phyloP scores from a whole-genome alignment of 495 filamentous ascomycete genomes.

The Pseudoneurospora amorphoporcata region DNA sequence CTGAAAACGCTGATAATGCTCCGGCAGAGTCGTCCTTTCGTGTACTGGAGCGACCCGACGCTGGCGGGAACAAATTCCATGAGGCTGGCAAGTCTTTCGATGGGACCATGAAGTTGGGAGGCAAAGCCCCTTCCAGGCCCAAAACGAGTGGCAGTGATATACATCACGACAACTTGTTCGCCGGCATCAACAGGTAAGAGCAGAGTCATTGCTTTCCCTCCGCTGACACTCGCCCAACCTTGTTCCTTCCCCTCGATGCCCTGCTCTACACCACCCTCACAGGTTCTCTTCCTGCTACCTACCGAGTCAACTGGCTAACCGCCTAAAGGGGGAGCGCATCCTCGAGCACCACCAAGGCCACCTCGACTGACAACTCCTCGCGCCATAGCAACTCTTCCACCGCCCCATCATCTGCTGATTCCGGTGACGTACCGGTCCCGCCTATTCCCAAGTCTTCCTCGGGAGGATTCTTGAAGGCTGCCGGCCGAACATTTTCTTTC shows the following conservation, averaged over 20 bases:
- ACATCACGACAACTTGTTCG: conserved; percentile 47
- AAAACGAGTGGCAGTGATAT: conserved; percentile 21
- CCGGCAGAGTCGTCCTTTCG: conserved; percentile 36
- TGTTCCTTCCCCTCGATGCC: neutral
- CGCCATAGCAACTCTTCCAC: conserved; percentile 66
- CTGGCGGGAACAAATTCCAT: conserved; percentile 6
- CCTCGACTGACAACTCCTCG: conserved; percentile 54
- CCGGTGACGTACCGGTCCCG: conserved; percentile 48
- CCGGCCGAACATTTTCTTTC: conserved; percentile 68
- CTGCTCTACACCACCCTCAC: neutral
- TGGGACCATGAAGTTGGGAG: conserved; percentile 23
- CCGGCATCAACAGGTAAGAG: conserved; percentile 41
- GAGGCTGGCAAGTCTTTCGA: conserved; percentile 31
- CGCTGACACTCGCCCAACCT: neutral
- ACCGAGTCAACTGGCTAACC: conserved; percentile 11
- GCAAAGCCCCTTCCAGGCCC: conserved; percentile 15
- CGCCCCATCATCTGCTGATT: conserved; percentile 60
- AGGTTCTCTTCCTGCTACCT: conserved; percentile 3
- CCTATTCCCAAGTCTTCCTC: conserved; percentile 41
- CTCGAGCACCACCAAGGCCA: conserved; percentile 52
- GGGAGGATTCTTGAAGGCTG: conserved; percentile 47
- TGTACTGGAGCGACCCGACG: conserved; percentile 36
- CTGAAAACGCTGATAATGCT: conserved; percentile 37
- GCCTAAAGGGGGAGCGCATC: conserved; percentile 49
- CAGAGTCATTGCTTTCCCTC: neutral